phyloP scores from a whole-genome alignment of 768 basidiomycete genomes.

The Rhodotorula babjevae region DNA sequence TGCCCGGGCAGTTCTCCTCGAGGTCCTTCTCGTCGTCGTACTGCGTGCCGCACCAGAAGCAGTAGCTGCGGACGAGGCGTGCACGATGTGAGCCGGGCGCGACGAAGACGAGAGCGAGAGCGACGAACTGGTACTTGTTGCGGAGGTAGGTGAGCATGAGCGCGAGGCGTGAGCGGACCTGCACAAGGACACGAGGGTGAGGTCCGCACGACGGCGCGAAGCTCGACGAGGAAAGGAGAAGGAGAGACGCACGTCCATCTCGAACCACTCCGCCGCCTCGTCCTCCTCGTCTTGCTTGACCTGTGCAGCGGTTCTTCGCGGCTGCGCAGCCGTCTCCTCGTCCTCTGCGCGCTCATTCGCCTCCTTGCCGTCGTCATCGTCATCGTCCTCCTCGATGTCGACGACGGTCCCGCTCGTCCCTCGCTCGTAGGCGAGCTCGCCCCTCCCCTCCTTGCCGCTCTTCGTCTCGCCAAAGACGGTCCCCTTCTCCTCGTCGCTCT shows the following conservation, averaged over 20 bases:
- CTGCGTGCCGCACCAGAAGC: slow-evolving; percentile 40
- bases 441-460: not conserved
- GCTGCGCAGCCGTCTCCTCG: no score
- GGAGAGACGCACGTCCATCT: slow-evolving; percentile 13
- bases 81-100: not conserved
- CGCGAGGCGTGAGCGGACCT: slow-evolving; percentile 31
- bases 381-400: slow-evolving; percentile 1
- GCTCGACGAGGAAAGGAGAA: not conserved
- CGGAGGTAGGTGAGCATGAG: slow-evolving; percentile 37
- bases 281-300: not conserved
- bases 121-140: slow-evolving; percentile 26
- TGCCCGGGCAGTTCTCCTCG: slow-evolving; percentile 20
- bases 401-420: slow-evolving; percentile 25
- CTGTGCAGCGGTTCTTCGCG: not conserved
- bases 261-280: slow-evolving; percentile 35
- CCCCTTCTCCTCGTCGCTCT: slow-evolving; percentile 10
- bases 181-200: not conserved
- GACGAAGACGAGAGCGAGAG: not conserved
- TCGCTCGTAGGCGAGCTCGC: slow-evolving; percentile 24
- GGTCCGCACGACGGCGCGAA: not conserved
- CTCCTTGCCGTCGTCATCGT: not conserved
- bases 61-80: slow-evolving; percentile 15
- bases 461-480: not conserved
- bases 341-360: not conserved
- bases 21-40: slow-evolving; percentile 26